Percentiles rank a stretch among this genome's conserved stretches.
phyloP scores from a whole-genome alignment of 768 basidiomycete species.

The Solioccasus polychromus region DNA sequence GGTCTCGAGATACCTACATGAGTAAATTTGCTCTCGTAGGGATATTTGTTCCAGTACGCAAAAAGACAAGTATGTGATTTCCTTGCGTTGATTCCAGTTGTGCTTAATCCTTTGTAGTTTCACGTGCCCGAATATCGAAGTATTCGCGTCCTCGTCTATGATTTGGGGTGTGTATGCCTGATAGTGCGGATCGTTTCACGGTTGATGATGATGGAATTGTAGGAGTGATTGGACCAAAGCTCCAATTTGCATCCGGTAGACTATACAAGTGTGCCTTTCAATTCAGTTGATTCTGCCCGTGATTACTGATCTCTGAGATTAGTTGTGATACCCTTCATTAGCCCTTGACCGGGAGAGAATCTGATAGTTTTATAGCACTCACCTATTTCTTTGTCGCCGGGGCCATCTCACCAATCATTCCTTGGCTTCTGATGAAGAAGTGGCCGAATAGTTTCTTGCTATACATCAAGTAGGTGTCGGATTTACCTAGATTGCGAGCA shows the following conservation, averaged over 20 bases:
- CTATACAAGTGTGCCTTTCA: slow-evolving; percentile 52
- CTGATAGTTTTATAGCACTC: slow-evolving; percentile 43
- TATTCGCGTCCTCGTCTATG: slow-evolving; percentile 55
- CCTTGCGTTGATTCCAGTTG: background rate
- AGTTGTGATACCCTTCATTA: slow-evolving; percentile 17
- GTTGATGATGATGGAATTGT: slow-evolving; percentile 22
- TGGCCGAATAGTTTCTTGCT: slow-evolving; percentile 63
- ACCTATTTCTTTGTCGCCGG: slow-evolving; percentile 75
- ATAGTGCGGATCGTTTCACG: slow-evolving; percentile 5
- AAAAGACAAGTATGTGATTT: slow-evolving; percentile 31
- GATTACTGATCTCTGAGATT: slow-evolving; percentile 13
- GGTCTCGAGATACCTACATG: background rate
- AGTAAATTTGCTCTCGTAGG: slow-evolving; percentile 23
- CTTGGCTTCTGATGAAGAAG: slow-evolving; percentile 58
- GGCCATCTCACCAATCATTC: slow-evolving; percentile 57
- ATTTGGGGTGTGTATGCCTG: slow-evolving; percentile 36
- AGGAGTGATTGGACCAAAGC: slow-evolving; percentile 67
- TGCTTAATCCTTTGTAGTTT: slow-evolving; percentile 33
- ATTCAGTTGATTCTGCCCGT: background rate
- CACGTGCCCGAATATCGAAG: slow-evolving; percentile 50
- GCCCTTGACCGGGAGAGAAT: background rate
- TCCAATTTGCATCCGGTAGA: slow-evolving; percentile 53
- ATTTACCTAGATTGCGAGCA: no score
- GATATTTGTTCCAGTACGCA: slow-evolving; percentile 47
- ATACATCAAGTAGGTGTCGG: slow-evolving; percentile 57